Evolutionary conservation across 208 protist genomes (phyloP).

Genomic region (Crithidia bombi): DNA sequence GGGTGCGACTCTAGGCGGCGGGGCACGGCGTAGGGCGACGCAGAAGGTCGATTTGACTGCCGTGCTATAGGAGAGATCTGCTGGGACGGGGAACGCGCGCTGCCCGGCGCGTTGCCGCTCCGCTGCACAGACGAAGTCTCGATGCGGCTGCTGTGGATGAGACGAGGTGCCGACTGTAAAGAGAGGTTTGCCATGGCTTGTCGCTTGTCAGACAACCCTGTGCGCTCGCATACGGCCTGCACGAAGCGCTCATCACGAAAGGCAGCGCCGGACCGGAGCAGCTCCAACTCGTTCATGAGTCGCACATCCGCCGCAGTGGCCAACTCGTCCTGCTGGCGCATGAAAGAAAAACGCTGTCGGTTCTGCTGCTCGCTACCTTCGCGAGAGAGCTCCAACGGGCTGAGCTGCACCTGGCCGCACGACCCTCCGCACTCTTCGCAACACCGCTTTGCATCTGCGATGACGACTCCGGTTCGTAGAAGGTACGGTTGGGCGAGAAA

Average conservation of each 20-base stretch:
- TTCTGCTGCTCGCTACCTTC: not conserved
- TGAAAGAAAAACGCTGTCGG: slow-evolving; percentile 13
- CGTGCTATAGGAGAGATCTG: slow-evolving; percentile 25
- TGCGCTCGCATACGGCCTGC: slow-evolving; percentile 28
- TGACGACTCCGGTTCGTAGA: not conserved
- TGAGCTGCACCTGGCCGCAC: not conserved
- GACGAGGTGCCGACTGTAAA: slow-evolving; percentile 32
- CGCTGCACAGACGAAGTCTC: not conserved
- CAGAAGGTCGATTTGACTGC: slow-evolving; percentile 14
- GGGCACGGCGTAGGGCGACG: slow-evolving; percentile 23
- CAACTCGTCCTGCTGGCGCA: slow-evolving; percentile 41
- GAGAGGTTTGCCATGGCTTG: slow-evolving; percentile 38
- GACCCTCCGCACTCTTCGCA: not conserved
- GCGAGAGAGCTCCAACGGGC: not conserved
- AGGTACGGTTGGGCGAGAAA: slow-evolving; percentile 33
- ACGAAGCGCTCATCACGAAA: slow-evolving; percentile 43
- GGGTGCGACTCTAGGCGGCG: slow-evolving; percentile 1
- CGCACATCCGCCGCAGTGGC: slow-evolving; percentile 61
- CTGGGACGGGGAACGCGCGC: slow-evolving; percentile 3
- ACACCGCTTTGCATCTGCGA: not conserved
- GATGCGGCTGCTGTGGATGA: not conserved
- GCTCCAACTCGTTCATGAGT: slow-evolving; percentile 69
- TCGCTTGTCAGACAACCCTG: slow-evolving; percentile 12
- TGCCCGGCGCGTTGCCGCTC: not conserved
- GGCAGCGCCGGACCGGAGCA: slow-evolving; percentile 54